These are phyloP conservation scores for Thalassiosira sp. DNA, from an alignment of 352 stramenopile genomes.

Conservation along the genomic window DNA sequence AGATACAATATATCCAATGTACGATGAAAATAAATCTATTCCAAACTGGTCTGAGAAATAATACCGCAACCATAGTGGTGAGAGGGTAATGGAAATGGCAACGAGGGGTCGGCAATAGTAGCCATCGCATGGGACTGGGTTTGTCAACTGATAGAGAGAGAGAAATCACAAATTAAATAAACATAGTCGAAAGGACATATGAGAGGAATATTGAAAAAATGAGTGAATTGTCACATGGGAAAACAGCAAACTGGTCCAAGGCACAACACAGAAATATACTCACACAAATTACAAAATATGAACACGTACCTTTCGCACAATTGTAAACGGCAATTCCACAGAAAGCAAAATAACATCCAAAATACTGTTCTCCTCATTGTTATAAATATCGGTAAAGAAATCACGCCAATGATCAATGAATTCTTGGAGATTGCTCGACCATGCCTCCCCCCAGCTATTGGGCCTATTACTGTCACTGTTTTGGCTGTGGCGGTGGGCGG, in stretches of 20 bases:
- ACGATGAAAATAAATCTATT: conserved; percentile 45
- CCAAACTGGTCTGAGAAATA: conserved; percentile 59
- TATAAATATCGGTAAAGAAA: conserved; percentile 54
- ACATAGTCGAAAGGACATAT: too few species aligned
- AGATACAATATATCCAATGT: conserved; percentile 28
- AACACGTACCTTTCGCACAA: conserved; percentile 45
- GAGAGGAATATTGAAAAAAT: too few species aligned
- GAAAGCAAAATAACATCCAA: conserved; percentile 44
- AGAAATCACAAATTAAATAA: neutral
- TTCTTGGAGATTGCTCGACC: conserved; percentile 34
- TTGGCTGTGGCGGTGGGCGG: too few species aligned
- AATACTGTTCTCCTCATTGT: conserved; percentile 40
- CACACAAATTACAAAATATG: neutral
- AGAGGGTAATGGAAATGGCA: conserved; percentile 51
- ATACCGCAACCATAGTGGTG: conserved; percentile 58
- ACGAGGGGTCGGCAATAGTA: conserved; percentile 62
- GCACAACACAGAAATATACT: neutral
- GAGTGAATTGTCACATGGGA: too few species aligned
- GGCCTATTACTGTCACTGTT: conserved; percentile 18
- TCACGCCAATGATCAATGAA: conserved; percentile 50
- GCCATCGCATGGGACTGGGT: conserved; percentile 60
- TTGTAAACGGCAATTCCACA: conserved; percentile 57
- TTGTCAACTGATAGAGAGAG: conserved; percentile 27
- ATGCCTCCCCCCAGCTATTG: conserved; percentile 42
- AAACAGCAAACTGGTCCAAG: too few species aligned